Conservation (phyloP, 768 basidiomycete genomes). For the Hericium coralloides region DNA sequence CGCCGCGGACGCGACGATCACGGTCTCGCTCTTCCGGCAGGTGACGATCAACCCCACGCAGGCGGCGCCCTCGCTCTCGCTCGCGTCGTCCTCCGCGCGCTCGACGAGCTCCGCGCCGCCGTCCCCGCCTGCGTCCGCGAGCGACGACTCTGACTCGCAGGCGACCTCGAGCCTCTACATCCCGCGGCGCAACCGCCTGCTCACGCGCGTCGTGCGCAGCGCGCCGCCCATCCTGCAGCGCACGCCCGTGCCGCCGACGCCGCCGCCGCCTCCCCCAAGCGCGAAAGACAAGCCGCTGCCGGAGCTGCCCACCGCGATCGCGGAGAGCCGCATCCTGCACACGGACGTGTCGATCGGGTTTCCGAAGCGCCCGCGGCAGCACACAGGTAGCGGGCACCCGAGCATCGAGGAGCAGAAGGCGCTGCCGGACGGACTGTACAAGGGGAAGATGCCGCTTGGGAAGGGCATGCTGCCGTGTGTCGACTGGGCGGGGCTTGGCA, state of each 20-base stretch:
- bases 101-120: conserved; percentile 25
- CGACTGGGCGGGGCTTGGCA: conserved; percentile 57
- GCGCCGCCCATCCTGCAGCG: conserved; percentile 13
- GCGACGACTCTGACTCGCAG: conserved; percentile 30
- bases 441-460: conserved; percentile 44
- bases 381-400: conserved; percentile 32
- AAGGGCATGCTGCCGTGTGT: conserved; percentile 56
- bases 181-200: conserved; percentile 15
- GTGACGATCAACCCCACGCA: conserved; percentile 41
- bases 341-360: conserved; percentile 57
- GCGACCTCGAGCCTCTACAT: conserved; percentile 8
- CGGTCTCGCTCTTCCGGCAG: conserved; percentile 56
- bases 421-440: conserved; percentile 62
- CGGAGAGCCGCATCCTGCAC: conserved; percentile 37
- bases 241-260: conserved; percentile 8
- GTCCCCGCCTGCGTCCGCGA: conserved; percentile 30
- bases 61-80: conserved; percentile 28
- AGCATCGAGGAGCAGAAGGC: conserved; percentile 35
- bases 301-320: conserved; percentile 17
- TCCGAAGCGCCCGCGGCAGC: conserved; percentile 54
- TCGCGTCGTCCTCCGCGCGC: conserved; percentile 16
- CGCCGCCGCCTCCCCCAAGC: background rate
- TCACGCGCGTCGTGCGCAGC: conserved; percentile 24
- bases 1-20: conserved; percentile 60
- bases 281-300: conserved; percentile 20